Base-by-base conservation (phyloP, 257 asterid species). In the Jasminum sambac region DNA sequence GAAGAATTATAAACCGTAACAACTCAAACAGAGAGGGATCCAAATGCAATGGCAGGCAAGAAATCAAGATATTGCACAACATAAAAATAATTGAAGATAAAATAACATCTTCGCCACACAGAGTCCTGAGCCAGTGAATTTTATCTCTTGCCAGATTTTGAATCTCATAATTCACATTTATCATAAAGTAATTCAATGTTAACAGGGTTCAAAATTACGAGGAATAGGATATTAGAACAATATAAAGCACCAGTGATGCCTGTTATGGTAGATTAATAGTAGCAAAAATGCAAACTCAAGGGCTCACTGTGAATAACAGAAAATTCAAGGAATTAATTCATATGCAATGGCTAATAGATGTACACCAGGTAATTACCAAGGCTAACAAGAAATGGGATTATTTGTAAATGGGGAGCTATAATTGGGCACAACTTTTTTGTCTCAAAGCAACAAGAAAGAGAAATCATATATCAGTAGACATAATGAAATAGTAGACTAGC, bases 381-480 rank as follows among this genome's bases (percentile, higher is more conserved):
- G 39, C 57, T 11, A 44, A 52, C 19, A 40, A 13, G 8, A 58
- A 23, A 48, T n/a, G 8, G 25, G 58, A 5, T 40, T 38, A 16
- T 39, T 0, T 36, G 19, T 39, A 40, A 61, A 34, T 61, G 14
- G 7, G 30, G 61, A 57, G 41, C 6, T 12, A 63, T 50, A 38
- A 75, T 14, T 65, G 63, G 17, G 24, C 69, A 25, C 26, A 25
- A 52, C 46, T 14, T 16, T 16, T 52, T 38, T 23, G 40, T 61
- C 64, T 8, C 26, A 44, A 36, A 65, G 57, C 68, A 69, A 41
- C 44, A 16, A 19, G 25, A 26, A 68, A 62, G 8, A 50, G 36
- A 42, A 42, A 34, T 13, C n/a, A 30, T 40, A 34, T 64, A 44
- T 37, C 75, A 19, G 11, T 23, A 55, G 36, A 21, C 36, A 21